Conservation (phyloP, 257 asterid genomes). For the Paraleonurus japonicus region DNA sequence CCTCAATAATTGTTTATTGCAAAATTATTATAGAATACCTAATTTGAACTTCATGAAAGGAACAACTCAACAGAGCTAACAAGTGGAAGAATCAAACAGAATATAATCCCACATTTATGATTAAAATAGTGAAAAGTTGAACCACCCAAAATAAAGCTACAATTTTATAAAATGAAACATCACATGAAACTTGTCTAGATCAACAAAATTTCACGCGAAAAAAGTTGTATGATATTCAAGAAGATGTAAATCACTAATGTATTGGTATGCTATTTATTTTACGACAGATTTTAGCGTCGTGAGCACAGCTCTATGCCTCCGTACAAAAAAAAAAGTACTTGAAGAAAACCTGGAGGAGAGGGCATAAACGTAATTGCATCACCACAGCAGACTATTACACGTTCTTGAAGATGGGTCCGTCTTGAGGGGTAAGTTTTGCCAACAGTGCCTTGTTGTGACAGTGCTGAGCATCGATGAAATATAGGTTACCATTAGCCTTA, state of each 20-base stretch:
- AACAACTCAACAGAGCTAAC: neutral
- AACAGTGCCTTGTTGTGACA: constrained; percentile 84
- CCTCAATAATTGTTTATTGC: neutral
- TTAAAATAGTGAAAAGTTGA: neutral
- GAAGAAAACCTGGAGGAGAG: neutral
- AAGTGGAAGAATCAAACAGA: neutral
- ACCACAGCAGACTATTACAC: neutral
- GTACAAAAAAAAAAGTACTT: neutral
- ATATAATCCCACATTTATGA: constrained; percentile 9
- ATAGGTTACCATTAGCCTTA: constrained; percentile 67
- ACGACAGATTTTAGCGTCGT: neutral
- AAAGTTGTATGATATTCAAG: neutral
- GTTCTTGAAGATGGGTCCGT: constrained; percentile 69
- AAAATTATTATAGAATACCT: neutral
- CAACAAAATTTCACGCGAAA: neutral
- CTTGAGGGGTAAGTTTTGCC: constrained; percentile 76
- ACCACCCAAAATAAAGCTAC: neutral
- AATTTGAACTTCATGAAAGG: neutral
- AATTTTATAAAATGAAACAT: neutral
- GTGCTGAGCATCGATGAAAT: constrained; percentile 79
- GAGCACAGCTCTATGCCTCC: constrained; percentile 5
- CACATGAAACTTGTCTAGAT: neutral
- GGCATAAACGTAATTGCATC: neutral
- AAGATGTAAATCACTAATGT: neutral
- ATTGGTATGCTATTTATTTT: constrained; percentile 8